These are phyloP conservation scores for Thelonectria blattea DNA, from an alignment of 2,329 filamentous ascomycete genomes.

Conservation along the genomic window DNA sequence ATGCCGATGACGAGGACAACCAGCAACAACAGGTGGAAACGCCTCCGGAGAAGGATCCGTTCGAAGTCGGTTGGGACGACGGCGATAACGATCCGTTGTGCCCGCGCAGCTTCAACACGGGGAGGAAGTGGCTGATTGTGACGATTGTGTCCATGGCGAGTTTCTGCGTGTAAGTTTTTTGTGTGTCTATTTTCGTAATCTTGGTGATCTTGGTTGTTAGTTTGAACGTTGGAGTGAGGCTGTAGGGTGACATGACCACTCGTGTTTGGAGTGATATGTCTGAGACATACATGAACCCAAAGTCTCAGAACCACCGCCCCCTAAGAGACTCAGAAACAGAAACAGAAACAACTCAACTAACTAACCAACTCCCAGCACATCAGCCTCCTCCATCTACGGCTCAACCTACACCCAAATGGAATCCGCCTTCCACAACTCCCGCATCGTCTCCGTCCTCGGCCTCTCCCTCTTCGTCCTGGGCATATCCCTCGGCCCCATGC, in stretches of 20 bases:
- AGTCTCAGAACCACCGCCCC: too few relatives aligned
- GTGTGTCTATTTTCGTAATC: constrained; percentile 3
- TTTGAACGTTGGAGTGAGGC: too few relatives aligned
- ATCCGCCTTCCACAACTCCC: constrained; percentile 73
- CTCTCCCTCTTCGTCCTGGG: constrained; percentile 85
- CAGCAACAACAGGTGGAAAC: background rate
- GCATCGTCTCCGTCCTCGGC: constrained; percentile 78
- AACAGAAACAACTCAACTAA: constrained; percentile 1
- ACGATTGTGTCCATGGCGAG: constrained; percentile 75
- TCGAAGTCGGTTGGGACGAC: constrained; percentile 77
- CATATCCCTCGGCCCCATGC: constrained; percentile 66
- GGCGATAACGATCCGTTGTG: constrained; percentile 74
- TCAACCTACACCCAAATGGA: constrained; percentile 80
- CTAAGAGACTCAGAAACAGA: background rate
- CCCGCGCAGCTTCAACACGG: constrained; percentile 70
- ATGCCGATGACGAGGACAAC: constrained; percentile 36
- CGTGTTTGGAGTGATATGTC: background rate
- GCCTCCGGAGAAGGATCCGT: constrained; percentile 52
- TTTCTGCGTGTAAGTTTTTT: constrained; percentile 76
- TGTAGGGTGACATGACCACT: too few relatives aligned
- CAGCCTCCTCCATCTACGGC: constrained; percentile 87
- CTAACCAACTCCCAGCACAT: constrained; percentile 62
- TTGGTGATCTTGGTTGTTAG: too few relatives aligned
- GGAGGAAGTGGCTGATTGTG: constrained; percentile 82
- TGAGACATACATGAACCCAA: background rate